Evolutionary conservation across 768 basidiomycete species (phyloP).

Genomic region (Mrakia hoshinonis): DNA sequence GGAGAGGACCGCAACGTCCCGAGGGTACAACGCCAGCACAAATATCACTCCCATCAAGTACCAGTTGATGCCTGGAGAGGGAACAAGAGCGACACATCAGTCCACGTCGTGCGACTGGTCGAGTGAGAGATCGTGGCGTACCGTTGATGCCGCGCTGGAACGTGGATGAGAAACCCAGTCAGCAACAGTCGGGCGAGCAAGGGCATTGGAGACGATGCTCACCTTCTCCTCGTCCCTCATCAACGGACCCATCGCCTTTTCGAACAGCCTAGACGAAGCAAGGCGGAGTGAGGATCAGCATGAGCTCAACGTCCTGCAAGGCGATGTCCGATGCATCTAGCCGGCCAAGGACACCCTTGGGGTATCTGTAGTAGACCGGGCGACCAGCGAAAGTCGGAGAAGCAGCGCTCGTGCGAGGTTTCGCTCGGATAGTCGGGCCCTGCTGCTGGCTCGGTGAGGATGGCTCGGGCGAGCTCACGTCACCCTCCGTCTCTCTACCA

Average conservation of each 20-base stretch:
- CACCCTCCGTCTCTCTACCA: no score
- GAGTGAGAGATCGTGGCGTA: neutral
- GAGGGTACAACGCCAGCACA: constrained; percentile 64
- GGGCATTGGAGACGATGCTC: neutral
- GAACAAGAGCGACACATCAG: neutral
- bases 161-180: neutral
- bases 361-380: no score
- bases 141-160: constrained; percentile 60
- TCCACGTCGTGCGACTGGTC: no score
- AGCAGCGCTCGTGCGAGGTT: no score
- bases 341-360: no score
- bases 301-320: neutral
- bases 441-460: no score
- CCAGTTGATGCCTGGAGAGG: constrained; percentile 58
- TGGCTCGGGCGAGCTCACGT: no score
- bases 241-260: constrained; percentile 11
- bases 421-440: no score
- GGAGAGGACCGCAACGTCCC: constrained; percentile 79
- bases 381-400: no score
- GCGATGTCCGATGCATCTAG: no score
- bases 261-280: constrained; percentile 11
- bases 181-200: neutral
- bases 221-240: constrained; percentile 24
- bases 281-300: neutral
- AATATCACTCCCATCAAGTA: constrained; percentile 79